A percentile compares a stretch with the other conserved stretches of the same genome.
phyloP scores from a whole-genome alignment of 305 asterid species.

The Fraxinus dipetala region DNA sequence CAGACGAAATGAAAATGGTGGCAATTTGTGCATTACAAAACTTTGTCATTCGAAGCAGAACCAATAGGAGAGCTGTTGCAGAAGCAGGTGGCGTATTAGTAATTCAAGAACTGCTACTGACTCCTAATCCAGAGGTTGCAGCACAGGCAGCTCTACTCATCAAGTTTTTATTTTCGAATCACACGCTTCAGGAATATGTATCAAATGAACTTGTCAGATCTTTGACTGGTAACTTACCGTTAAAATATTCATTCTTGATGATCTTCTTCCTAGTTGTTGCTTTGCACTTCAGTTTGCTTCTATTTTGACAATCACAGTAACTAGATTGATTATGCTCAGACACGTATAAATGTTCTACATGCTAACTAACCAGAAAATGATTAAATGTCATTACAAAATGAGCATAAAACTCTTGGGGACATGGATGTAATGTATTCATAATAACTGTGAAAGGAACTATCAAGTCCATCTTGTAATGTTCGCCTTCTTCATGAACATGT shows the following conservation, averaged over 20 bases:
- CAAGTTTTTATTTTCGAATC: conserved; percentile 75
- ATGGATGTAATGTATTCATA: conserved; percentile 6
- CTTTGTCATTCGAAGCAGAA: conserved; percentile 76
- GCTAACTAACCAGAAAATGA: neutral
- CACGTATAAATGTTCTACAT: neutral
- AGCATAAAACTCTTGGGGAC: conserved; percentile 9
- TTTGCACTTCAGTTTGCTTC: conserved; percentile 9
- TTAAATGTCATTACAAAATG: conserved; percentile 12
- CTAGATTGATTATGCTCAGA: neutral
- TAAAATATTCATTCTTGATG: neutral
- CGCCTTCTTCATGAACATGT: neutral
- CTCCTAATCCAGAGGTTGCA: conserved; percentile 57
- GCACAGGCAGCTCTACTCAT: conserved; percentile 69
- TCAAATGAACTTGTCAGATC: conserved; percentile 77
- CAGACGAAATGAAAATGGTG: conserved; percentile 81
- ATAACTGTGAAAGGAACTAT: conserved; percentile 4
- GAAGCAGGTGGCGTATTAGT: conserved; percentile 81
- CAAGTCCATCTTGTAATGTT: conserved; percentile 13
- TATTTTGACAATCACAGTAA: neutral
- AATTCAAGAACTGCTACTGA: conserved; percentile 66
- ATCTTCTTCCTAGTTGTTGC: neutral
- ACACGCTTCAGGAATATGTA: conserved; percentile 81
- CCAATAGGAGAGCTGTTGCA: conserved; percentile 83
- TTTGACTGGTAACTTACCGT: conserved; percentile 59
- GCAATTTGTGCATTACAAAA: conserved; percentile 82